These are phyloP conservation scores for Fusarium sp. DNA, from an alignment of 2,329 filamentous ascomycete genomes.

Conservation along the genomic window DNA sequence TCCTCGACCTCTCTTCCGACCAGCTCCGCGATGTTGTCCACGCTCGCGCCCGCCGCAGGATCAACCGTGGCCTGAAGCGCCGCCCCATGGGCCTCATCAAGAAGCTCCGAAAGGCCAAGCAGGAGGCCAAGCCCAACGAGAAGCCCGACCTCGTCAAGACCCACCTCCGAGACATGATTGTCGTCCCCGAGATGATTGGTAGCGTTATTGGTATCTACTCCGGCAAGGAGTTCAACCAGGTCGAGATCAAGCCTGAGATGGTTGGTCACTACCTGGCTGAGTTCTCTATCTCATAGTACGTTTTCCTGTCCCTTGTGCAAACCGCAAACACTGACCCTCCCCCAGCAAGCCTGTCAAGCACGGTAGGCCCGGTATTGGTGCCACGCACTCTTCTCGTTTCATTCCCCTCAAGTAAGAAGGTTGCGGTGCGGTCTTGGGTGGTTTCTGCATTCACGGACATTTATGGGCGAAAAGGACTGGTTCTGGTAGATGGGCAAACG, in stretches of 20 bases:
- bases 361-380: conserved; percentile 99
- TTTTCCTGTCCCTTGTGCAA: conserved; percentile 47
- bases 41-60: conserved; percentile 96
- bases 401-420: conserved; percentile 99
- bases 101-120: conserved; percentile 99
- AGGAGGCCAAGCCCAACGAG: conserved; percentile 99
- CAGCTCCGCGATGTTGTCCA: conserved; percentile 99
- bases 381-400: conserved; percentile 99
- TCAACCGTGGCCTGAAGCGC: conserved; percentile 99
- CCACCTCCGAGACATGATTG: conserved; percentile 99
- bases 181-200: conserved; percentile 99
- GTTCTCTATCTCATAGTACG: conserved; percentile 99
- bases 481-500: conserved; percentile 62
- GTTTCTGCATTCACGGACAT: conserved; percentile 69
- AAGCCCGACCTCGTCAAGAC: conserved; percentile 99
- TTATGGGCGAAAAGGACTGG: conserved; percentile 69
- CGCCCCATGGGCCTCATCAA: conserved; percentile 99
- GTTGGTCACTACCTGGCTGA: conserved; percentile 99
- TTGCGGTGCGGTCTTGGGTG: conserved; percentile 58
- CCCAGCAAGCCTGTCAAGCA: conserved; percentile 99
- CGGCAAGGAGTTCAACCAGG: conserved; percentile 99
- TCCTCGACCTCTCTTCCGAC: conserved; percentile 98
- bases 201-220: conserved; percentile 99
- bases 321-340: conserved; percentile 60
- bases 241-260: conserved; percentile 99